Percentiles rank a stretch among this genome's conserved stretches.
Conservation (phyloP, 805 yeast genomes). For the Suhomyces vadensis region DNA sequence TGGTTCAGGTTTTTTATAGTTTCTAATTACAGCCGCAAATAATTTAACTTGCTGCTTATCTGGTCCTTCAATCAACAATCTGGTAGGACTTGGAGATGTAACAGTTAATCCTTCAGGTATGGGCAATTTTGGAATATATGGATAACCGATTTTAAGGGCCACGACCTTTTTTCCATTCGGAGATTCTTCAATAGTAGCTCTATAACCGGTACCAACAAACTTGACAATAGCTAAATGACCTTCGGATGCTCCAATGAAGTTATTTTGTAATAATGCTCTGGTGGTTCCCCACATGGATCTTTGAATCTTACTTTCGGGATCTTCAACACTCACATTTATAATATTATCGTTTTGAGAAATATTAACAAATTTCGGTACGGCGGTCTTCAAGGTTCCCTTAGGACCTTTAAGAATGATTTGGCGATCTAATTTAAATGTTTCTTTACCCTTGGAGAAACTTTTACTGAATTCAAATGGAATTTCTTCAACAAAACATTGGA, state of each 20-base stretch:
- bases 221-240: conserved; percentile 87
- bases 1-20: conserved; percentile 94
- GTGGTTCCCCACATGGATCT: conserved; percentile 94
- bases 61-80: conserved; percentile 81
- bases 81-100: conserved; percentile 78
- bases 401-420: conserved; percentile 72
- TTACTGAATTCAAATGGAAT: conserved; percentile 56
- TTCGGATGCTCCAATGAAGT: conserved; percentile 84
- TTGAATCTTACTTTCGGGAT: conserved; percentile 62
- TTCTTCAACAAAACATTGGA: conserved; percentile 47
- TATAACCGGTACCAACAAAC: conserved; percentile 96
- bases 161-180: conserved; percentile 54
- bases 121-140: conserved; percentile 71
- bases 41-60: conserved; percentile 84
- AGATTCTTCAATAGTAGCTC: conserved; percentile 72
- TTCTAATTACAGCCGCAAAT: conserved; percentile 86
- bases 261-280: conserved; percentile 74
- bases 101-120: conserved; percentile 80
- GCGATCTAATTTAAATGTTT: conserved; percentile 56
- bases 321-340: conserved; percentile 56
- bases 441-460: conserved; percentile 65
- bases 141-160: conserved; percentile 83
- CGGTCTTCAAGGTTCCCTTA: conserved; percentile 62
- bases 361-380: conserved; percentile 71
- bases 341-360: conserved; percentile 36